A percentile compares a stretch with the other conserved stretches of the same genome.
Evolutionary conservation across 2,329 filamentous ascomycete genomes (phyloP).

Genomic region (Coleophoma crateriformis): DNA sequence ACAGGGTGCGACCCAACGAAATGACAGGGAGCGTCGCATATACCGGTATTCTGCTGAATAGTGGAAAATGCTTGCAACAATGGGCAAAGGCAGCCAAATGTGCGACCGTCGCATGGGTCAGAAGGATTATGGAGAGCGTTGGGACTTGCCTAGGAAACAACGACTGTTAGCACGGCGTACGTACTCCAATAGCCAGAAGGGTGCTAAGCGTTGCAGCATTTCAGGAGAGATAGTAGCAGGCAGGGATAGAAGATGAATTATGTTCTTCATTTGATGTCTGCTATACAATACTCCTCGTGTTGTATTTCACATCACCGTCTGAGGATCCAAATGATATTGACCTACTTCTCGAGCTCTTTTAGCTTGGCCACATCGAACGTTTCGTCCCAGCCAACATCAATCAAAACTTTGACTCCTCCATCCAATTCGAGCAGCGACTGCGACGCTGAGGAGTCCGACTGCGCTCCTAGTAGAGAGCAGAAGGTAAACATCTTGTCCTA

Average conservation of each 20-base stretch:
- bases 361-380: constrained; percentile 78
- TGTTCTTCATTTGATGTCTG: constrained; percentile 21
- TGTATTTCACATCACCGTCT: constrained; percentile 3
- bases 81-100: constrained; percentile 93
- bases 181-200: too few relatives aligned
- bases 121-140: constrained; percentile 85
- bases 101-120: constrained; percentile 88
- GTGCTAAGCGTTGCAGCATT: background rate
- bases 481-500: constrained; percentile 80
- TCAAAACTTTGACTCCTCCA: constrained; percentile 89
- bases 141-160: constrained; percentile 65
- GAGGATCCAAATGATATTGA: constrained; percentile 10
- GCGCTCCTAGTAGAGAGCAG: constrained; percentile 84
- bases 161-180: constrained; percentile 8
- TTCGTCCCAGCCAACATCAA: constrained; percentile 96
- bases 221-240: constrained; percentile 6
- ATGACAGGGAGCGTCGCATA: constrained; percentile 95
- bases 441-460: constrained; percentile 78
- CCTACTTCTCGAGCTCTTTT: constrained; percentile 82
- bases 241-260: constrained; percentile 10
- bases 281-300: constrained; percentile 13
- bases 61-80: constrained; percentile 92
- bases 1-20: constrained; percentile 81
- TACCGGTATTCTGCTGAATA: constrained; percentile 86
- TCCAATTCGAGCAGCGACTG: constrained; percentile 97